A percentile compares a stretch with the other conserved stretches of the same genome.
phyloP scores from a whole-genome alignment of 129 eudicot species.

The Smallanthus sonchifolius region DNA sequence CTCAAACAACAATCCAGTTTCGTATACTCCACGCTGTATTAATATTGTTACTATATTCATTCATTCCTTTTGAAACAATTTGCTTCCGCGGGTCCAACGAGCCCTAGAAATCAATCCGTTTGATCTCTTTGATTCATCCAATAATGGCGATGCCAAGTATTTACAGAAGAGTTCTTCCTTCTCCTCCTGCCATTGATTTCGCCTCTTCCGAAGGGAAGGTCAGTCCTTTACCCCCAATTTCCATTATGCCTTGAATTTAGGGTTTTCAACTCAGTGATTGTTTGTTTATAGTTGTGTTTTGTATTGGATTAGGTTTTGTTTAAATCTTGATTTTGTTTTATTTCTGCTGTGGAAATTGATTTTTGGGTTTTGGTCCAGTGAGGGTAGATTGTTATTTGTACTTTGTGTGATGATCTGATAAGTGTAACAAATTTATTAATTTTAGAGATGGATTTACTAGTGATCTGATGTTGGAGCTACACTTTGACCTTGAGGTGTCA shows the following conservation, averaged over 20 bases:
- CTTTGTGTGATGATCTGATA: background rate
- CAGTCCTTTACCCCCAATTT: background rate
- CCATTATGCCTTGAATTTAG: background rate
- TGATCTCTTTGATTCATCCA: background rate
- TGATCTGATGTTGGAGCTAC: background rate
- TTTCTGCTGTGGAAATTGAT: background rate
- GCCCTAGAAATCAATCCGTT: background rate
- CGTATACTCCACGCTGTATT: background rate
- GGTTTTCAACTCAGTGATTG: background rate
- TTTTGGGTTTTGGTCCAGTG: background rate
- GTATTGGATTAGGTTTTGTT: conserved; percentile 4
- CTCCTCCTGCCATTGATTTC: conserved; percentile 97
- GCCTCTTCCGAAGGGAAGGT: conserved; percentile 93
- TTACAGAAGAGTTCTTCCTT: conserved; percentile 86
- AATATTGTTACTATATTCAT: background rate
- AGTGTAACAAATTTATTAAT: background rate
- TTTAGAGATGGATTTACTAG: background rate
- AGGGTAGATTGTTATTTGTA: background rate
- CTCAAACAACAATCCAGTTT: background rate
- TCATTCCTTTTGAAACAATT: conserved; percentile 16
- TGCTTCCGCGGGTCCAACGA: conserved; percentile 18
- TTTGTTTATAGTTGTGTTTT: background rate
- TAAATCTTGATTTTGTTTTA: background rate
- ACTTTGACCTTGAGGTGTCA: background rate
- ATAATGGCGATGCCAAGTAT: conserved; percentile 85